These are phyloP conservation scores for Cicer cuneatum DNA, from an alignment of 306 rosid genomes.

Conservation along the genomic window DNA sequence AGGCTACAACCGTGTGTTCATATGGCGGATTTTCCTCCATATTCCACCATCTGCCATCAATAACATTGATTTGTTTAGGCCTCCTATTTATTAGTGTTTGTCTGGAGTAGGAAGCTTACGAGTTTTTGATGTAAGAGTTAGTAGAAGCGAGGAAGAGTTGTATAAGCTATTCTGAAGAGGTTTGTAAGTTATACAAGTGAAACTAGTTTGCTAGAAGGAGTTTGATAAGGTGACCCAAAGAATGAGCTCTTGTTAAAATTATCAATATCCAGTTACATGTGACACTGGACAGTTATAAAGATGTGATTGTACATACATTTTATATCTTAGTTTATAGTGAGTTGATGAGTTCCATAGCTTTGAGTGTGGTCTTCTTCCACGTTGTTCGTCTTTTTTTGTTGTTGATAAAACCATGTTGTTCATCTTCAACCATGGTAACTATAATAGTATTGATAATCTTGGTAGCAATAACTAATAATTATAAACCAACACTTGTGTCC, in stretches of 20 bases:
- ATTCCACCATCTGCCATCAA: too few relatives aligned
- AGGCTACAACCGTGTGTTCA: too few relatives aligned
- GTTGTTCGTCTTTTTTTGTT: constrained; percentile 13
- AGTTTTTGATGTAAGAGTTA: constrained; percentile 13
- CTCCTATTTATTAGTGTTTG: not conserved
- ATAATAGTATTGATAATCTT: not conserved
- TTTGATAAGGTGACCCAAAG: constrained; percentile 1
- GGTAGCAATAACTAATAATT: constrained; percentile 10
- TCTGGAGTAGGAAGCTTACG: constrained; percentile 1
- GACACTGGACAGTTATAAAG: constrained; percentile 21
- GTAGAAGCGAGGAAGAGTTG: constrained; percentile 6
- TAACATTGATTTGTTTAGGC: not conserved
- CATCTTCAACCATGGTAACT: constrained; percentile 21
- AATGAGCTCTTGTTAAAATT: constrained; percentile 12
- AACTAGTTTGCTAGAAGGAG: not conserved
- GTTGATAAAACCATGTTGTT: not conserved
- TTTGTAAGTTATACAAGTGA: not conserved
- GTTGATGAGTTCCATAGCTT: not conserved
- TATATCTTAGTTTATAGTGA: not conserved
- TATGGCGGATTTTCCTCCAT: too few relatives aligned
- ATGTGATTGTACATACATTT: constrained; percentile 32
- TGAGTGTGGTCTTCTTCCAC: constrained; percentile 30
- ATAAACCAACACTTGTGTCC: constrained; percentile 23
- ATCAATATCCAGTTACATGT: constrained; percentile 5
- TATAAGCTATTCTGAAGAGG: constrained; percentile 24